These are phyloP conservation scores for Pseudogymnoascus sp. DNA, from an alignment of 2,329 filamentous ascomycete genomes.

Conservation along the genomic window DNA sequence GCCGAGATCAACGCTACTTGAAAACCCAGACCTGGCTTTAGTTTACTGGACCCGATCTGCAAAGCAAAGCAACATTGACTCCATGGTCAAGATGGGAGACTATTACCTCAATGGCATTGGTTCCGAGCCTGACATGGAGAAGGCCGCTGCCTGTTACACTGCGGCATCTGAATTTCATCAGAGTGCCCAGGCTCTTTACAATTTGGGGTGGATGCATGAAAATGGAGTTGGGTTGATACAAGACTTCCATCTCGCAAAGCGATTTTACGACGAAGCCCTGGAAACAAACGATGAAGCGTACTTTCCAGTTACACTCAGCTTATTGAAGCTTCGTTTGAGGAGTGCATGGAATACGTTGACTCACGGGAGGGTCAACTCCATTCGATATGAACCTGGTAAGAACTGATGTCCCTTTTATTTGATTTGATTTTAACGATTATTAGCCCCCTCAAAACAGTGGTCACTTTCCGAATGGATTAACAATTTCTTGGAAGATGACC, in stretches of 20 bases:
- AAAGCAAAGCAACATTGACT: constrained; percentile 86
- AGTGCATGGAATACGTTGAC: constrained; percentile 95
- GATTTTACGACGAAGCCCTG: constrained; percentile 88
- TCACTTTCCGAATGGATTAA: constrained; percentile 79
- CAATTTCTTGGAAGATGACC: constrained; percentile 68
- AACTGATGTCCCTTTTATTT: constrained; percentile 12
- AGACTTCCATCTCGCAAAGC: constrained; percentile 93
- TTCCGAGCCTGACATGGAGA: constrained; percentile 62
- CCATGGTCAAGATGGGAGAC: constrained; percentile 95
- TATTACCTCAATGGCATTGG: constrained; percentile 87
- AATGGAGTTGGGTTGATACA: constrained; percentile 89
- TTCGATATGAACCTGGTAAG: constrained; percentile 79
- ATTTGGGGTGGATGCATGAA: constrained; percentile 99
- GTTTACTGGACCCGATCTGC: constrained; percentile 95
- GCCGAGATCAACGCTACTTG: constrained; percentile 38
- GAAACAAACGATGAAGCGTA: constrained; percentile 92
- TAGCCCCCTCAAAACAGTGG: constrained; percentile 64
- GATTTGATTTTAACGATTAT: constrained; percentile 25
- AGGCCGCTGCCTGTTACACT: constrained; percentile 87
- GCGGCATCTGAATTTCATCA: constrained; percentile 85
- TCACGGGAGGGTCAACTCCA: constrained; percentile 83
- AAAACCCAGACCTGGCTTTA: constrained; percentile 50
- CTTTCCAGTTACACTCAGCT: constrained; percentile 78
- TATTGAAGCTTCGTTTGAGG: constrained; percentile 74
- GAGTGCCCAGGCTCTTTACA: constrained; percentile 92